Conservation (phyloP, 352 stramenopile species). For the Phytophthora megakarya region DNA sequence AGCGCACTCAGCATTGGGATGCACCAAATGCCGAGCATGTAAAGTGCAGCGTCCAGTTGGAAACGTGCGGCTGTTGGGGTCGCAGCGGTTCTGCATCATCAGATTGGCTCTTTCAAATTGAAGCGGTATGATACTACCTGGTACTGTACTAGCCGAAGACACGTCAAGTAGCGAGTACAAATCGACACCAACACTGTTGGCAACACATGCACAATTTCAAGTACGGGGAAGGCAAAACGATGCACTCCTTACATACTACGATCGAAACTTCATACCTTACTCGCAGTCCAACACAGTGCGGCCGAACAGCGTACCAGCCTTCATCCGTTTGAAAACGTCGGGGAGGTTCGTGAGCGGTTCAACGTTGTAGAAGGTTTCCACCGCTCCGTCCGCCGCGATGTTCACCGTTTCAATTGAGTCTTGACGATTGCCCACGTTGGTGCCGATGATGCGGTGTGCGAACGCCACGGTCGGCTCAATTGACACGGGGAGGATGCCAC, state of each 20-base stretch:
- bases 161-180: too few species aligned
- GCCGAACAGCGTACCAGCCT: slow-evolving; percentile 37
- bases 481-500: slow-evolving; percentile 34
- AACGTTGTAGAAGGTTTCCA: slow-evolving; percentile 49
- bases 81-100: slow-evolving; percentile 20
- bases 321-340: slow-evolving; percentile 54
- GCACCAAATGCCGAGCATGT: not conserved
- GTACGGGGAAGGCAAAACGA: not conserved
- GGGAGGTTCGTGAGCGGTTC: slow-evolving; percentile 43
- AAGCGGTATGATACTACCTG: not conserved
- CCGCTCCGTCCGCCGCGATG: slow-evolving; percentile 48
- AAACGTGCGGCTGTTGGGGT: slow-evolving; percentile 5
- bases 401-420: slow-evolving; percentile 61
- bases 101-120: slow-evolving; percentile 26
- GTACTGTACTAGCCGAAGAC: too few species aligned
- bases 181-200: too few species aligned
- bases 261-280: slow-evolving; percentile 12
- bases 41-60: slow-evolving; percentile 10
- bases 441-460: slow-evolving; percentile 51
- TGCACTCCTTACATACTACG: not conserved
- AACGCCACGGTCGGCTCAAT: slow-evolving; percentile 46
- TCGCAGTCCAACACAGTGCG: slow-evolving; percentile 58
- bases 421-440: slow-evolving; percentile 59
- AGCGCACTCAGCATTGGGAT: slow-evolving; percentile 11
- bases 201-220: not conserved